Percentiles rank a stretch among this genome's conserved stretches.
Evolutionary conservation across 1,139 yeast genomes (phyloP).

Genomic region (Yamadazyma atmosphaerica): DNA sequence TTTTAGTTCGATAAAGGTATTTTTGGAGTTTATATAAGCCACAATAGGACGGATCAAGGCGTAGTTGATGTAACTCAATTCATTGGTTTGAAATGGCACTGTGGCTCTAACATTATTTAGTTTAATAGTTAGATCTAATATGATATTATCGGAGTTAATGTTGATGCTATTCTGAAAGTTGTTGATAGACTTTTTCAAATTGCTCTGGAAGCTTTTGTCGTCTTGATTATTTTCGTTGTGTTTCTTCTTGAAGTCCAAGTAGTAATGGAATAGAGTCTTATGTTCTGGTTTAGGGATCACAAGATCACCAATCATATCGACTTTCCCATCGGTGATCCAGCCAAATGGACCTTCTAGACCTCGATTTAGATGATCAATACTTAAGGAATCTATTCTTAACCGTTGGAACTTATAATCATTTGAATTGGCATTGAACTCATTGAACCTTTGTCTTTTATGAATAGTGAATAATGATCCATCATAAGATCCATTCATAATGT

Average conservation of each 20-base stretch:
- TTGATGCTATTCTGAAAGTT: constrained; percentile 15
- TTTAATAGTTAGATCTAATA: constrained; percentile 71
- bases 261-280: not conserved
- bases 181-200: constrained; percentile 29
- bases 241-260: not conserved
- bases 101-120: constrained; percentile 84
- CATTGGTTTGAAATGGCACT: constrained; percentile 83
- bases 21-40: constrained; percentile 87
- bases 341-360: constrained; percentile 96
- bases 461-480: constrained; percentile 92
- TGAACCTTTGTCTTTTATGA: constrained; percentile 65
- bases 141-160: constrained; percentile 14
- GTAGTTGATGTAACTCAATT: constrained; percentile 82
- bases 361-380: constrained; percentile 83
- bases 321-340: constrained; percentile 91
- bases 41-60: constrained; percentile 94
- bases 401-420: constrained; percentile 57
- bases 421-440: constrained; percentile 34
- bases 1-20: constrained; percentile 84
- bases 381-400: constrained; percentile 78
- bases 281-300: constrained; percentile 62
- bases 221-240: not conserved
- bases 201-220: constrained; percentile 12
- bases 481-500: constrained; percentile 84
- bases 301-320: constrained; percentile 89